Percentiles rank a stretch among this genome's conserved stretches.
phyloP scores from a whole-genome alignment of 1,284 basidiomycete species.

The Ganoderma meredithae region DNA sequence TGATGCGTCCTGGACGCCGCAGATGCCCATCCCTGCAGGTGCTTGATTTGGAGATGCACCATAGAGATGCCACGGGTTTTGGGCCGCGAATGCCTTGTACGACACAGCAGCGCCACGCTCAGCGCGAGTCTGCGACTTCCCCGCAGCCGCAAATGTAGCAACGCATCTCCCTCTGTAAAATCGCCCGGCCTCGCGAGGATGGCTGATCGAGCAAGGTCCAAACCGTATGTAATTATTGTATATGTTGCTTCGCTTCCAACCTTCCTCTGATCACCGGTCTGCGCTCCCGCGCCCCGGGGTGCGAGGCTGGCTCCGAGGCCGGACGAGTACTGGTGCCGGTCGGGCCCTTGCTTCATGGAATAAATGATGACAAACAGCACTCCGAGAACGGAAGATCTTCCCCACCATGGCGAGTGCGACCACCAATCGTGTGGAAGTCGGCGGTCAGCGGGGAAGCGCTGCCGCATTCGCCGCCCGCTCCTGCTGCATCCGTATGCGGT shows the following conservation, averaged over 20 bases:
- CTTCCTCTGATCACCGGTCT: slow-evolving; percentile 7
- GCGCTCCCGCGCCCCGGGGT: slow-evolving; percentile 8
- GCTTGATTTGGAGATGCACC: neutral
- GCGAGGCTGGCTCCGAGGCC: slow-evolving; percentile 1
- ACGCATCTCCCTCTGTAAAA: neutral
- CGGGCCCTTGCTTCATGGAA: neutral
- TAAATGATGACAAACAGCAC: neutral
- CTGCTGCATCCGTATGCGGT: too few species aligned
- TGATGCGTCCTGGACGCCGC: neutral
- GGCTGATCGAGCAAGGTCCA: neutral
- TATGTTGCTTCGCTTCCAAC: neutral
- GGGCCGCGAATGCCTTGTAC: slow-evolving; percentile 1
- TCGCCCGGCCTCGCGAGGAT: neutral
- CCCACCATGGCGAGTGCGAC: slow-evolving; percentile 13
- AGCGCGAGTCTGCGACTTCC: neutral
- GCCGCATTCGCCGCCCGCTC: slow-evolving; percentile 1
- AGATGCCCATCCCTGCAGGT: neutral
- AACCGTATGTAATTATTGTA: neutral
- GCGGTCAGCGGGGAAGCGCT: neutral
- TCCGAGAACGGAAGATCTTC: slow-evolving; percentile 12
- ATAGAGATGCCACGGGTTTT: neutral
- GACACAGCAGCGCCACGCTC: neutral
- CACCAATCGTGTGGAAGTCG: slow-evolving; percentile 13
- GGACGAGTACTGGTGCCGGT: neutral
- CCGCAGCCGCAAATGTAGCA: neutral